Base-by-base conservation (phyloP, 1,284 basidiomycete genomes). In the Marasmius tenuissimus region DNA sequence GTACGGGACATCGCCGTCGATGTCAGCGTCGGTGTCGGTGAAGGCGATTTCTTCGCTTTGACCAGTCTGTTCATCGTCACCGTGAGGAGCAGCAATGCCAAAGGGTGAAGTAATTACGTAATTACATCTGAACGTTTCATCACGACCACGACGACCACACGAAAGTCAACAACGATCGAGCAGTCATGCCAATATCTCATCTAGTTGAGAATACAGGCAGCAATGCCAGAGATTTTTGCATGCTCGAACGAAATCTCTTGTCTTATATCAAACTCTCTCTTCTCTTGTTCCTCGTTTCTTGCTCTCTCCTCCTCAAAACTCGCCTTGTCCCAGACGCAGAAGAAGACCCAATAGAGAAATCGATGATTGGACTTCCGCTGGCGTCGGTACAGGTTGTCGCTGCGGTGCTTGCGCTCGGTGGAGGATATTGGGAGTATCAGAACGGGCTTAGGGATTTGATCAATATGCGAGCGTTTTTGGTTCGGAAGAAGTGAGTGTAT, bases 201-300 rank as follows among this genome's bases (percentile, higher is more conserved):
- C 20, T 76, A 47, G 68, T 81, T 14, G 72, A 74, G 48, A 83
- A 82, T 66, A 67, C 67, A n/a, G 81, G 80, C 34, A 81, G 80
- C 66, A 79, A 78, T 14, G 86, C 86, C 12, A 79, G 89, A 67
- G 89, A 91, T 70, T 89, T 83, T 64, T 86, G 84, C 70, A 89
- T 91, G 88, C 80, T 91, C 10, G 89, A 91, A 72, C 80, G 89
- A 57, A 91, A 91, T 67, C 75, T 89, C 53, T 77, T 91, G 27
- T 82, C 88, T 0, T 85, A 91, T 69, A 63, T 88, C 60, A 87
- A 85, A 67, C 79, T 91, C 34, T 85, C 83, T 10, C 74, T 89
- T 14, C 74, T 91, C n/a, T 75, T 91, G 12, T 81, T 81, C 7
- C 75, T 91, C 2, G 73, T 90, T 9, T 84, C 85, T 3, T 83